Base-by-base conservation (phyloP, 2,329 filamentous ascomycete species). In the Ustulina deusta region DNA sequence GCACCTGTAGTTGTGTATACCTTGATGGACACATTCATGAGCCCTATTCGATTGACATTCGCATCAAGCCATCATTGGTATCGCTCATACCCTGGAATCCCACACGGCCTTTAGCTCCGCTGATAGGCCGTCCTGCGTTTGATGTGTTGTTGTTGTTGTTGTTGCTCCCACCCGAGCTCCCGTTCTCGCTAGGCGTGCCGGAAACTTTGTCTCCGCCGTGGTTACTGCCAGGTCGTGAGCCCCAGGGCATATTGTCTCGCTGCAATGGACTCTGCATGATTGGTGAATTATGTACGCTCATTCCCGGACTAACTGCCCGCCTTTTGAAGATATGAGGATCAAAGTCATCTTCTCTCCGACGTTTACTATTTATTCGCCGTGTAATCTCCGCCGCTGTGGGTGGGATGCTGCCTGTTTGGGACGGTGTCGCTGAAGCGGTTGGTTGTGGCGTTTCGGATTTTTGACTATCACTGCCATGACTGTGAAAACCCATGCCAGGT, bases 1-100 rank as follows among this genome's bases (percentile, higher is more conserved):
- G 29, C 17, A 27, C 9, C n/a, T 52, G 2, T 32, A 17, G 20
- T 15, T 9, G 6, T 27, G 25, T 7, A 13, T 40, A 25, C 25
- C 11, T 25, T 6, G 10, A 9, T 15, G 25, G 17, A 22, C 25
- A 38, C 3, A 51, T 34, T 44, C 34, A 25, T 36, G 10, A 27
- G 10, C 22, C 25, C 81, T 82, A 97, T 79, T 97, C 94, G 75
- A 97, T 97, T 79, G 93, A 97, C 92, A 98, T 96, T 75, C 95
- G 94, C 91, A 97, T 97, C 71, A 97, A 85, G 1, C 94, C 93
- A 78, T 97, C 95, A 77, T 93, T 93, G n/a, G 95, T 95, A 80
- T 97, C 95, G 20, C 89, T 91, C 94, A 98, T 97, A 0, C 94
- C 93, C 80, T 97, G 94, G 73, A 97, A 86, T 9, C 93, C 93